Evolutionary conservation across 169 alveolate species (phyloP), one percentile per base, ranked within the genome.

Genomic region (Plasmodium blacklocki): DNA sequence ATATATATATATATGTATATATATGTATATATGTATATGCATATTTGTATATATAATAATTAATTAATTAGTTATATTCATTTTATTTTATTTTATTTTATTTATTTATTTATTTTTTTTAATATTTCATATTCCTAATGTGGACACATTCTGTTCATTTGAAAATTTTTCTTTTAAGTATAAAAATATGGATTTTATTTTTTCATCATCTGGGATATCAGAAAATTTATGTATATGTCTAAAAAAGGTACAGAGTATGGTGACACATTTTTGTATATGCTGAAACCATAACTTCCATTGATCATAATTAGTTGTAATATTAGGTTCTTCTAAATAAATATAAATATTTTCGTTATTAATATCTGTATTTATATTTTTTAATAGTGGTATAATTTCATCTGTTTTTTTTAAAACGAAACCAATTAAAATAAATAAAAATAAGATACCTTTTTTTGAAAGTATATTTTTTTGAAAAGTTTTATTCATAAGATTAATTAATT

Each of bases 401-500:
- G 90, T 15, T 72, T 23, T 80, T 58, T 68, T 80, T 52, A 80
- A 39, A 23, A 66, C 73, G 26, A 67, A 80, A 26, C 90, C 90
- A 23, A 80, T 80, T 56, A 80, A 39, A 54, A 80, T 72, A 29
- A 80, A 80, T 19, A 80, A 19, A 60, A 80, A 62, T 67, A 80
- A 60, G 21, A 80, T 80, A 8, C 90, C 90, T 29, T 43, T 80
- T 73, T 80, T 80, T 47, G 90, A 80, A 14, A 80, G 64, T 39
- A 80, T 80, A 56, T 80, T 80, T 9, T 80, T 49, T 80, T 80
- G 90, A 49, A 80, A 80, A 26, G 58, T 59, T 43, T 50, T 21
- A 19, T 80, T 80, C 83, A 80, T 68, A 45, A 80, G 90, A 58
- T 80, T 80, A 32, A 80, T 80, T 18, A 80, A 63, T 26, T 80